Evolutionary conservation across 441 rosid species (phyloP).

Genomic region (Eruca vesicaria): DNA sequence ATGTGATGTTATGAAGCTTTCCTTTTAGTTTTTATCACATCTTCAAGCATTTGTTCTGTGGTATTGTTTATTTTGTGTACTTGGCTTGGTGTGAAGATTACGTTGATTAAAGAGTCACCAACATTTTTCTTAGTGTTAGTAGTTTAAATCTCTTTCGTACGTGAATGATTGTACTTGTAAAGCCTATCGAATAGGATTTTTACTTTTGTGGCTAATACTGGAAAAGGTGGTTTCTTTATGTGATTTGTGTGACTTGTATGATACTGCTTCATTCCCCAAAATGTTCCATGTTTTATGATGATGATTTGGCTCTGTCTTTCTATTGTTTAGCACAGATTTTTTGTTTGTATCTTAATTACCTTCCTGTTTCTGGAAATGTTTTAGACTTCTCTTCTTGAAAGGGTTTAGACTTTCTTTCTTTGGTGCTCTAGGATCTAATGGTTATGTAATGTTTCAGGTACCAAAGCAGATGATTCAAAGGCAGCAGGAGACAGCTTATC

Average conservation of each 20-base stretch:
- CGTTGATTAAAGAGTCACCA: background rate
- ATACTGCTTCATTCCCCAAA: background rate
- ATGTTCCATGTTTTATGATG: background rate
- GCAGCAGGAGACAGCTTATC: slow-evolving; percentile 39
- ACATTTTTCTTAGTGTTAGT: background rate
- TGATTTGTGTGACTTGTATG: background rate
- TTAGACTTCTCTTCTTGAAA: background rate
- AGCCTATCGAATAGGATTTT: background rate
- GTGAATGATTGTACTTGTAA: background rate
- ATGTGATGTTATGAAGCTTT: background rate
- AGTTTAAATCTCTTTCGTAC: background rate
- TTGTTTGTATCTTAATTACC: background rate
- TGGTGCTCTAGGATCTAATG: background rate
- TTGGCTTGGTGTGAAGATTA: background rate
- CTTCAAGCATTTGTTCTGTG: slow-evolving; percentile 1
- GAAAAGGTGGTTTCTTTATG: background rate
- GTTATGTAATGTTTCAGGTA: slow-evolving; percentile 39
- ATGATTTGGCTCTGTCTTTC: background rate
- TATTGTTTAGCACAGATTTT: background rate
- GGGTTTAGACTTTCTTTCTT: background rate
- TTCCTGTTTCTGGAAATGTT: background rate
- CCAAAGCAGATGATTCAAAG: slow-evolving; percentile 54
- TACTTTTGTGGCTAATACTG: background rate
- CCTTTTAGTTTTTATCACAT: background rate
- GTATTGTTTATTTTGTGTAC: background rate